phyloP scores from a whole-genome alignment of 2,329 filamentous ascomycete genomes.

The Fusarium illudens region DNA sequence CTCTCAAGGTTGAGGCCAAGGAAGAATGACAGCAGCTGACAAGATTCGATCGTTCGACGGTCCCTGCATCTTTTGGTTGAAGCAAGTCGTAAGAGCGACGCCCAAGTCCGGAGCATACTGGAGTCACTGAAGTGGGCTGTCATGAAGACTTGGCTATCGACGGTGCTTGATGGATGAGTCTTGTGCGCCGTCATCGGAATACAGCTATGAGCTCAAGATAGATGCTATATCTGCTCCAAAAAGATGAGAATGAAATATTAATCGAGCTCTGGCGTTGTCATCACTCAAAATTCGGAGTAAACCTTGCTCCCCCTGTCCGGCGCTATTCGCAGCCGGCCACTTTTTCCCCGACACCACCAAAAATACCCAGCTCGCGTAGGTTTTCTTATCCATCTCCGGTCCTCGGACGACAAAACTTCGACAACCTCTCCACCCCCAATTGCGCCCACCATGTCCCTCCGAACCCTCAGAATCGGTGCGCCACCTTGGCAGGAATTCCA shows the following conservation, averaged over 20 bases:
- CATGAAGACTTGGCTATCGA: background rate
- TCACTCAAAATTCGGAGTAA: background rate
- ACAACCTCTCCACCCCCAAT: slow-evolving; percentile 33
- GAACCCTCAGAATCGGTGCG: slow-evolving; percentile 54
- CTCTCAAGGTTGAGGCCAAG: slow-evolving; percentile 15
- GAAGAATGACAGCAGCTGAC: slow-evolving; percentile 11
- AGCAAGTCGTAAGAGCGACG: background rate
- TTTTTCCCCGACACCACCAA: slow-evolving; percentile 29
- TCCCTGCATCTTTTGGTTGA: background rate
- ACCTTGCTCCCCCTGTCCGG: slow-evolving; percentile 25
- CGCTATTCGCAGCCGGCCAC: slow-evolving; percentile 20
- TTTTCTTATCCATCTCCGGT: slow-evolving; percentile 38
- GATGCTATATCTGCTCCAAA: background rate
- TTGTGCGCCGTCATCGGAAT: background rate
- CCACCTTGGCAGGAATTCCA: background rate
- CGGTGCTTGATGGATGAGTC: background rate
- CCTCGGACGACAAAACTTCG: slow-evolving; percentile 41
- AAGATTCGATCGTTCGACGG: slow-evolving; percentile 12
- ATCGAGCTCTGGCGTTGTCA: background rate
- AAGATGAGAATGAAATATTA: background rate
- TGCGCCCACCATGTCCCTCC: slow-evolving; percentile 50
- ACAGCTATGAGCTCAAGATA: background rate
- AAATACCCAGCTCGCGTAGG: slow-evolving; percentile 9
- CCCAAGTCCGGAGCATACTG: background rate
- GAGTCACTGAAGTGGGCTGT: background rate